Conservation (phyloP, 306 rosid genomes). For the Prunus salicina region DNA sequence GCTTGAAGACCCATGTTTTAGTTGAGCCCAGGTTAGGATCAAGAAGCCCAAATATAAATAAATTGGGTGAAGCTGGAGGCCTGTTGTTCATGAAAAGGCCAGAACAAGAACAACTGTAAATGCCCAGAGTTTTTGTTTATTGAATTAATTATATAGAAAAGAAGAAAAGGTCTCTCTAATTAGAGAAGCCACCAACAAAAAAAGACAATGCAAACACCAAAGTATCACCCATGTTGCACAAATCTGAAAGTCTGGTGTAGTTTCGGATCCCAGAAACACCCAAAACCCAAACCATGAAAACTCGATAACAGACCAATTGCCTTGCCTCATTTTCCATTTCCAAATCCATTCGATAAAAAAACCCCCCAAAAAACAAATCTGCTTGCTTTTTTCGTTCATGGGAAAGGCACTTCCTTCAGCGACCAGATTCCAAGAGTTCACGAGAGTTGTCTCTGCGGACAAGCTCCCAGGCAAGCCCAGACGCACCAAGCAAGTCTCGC, state of each 20-base stretch:
- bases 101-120: too few relatives aligned
- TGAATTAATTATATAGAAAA: neutral
- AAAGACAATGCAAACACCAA: neutral
- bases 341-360: neutral
- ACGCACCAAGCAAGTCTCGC: slow-evolving; percentile 25
- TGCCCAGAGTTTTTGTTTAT: too few relatives aligned
- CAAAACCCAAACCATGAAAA: neutral
- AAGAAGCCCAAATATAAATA: neutral
- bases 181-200: neutral
- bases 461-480: slow-evolving; percentile 31
- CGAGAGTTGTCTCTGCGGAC: slow-evolving; percentile 47
- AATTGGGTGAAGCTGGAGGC: too few relatives aligned
- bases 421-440: slow-evolving; percentile 40
- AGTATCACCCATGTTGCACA: neutral
- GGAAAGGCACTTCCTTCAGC: slow-evolving; percentile 64
- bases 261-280: slow-evolving; percentile 1
- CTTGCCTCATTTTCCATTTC: too few relatives aligned
- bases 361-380: neutral
- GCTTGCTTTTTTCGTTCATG: slow-evolving; percentile 18
- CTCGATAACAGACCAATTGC: neutral
- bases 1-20: neutral
- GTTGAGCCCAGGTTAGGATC: neutral
- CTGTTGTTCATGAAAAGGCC: too few relatives aligned
- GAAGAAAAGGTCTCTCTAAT: neutral
- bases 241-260: neutral